Evolutionary conservation across 75 land plant genomes (phyloP), one percentile per base, ranked within the genome.

Genomic region (Pinus albicaulis): DNA sequence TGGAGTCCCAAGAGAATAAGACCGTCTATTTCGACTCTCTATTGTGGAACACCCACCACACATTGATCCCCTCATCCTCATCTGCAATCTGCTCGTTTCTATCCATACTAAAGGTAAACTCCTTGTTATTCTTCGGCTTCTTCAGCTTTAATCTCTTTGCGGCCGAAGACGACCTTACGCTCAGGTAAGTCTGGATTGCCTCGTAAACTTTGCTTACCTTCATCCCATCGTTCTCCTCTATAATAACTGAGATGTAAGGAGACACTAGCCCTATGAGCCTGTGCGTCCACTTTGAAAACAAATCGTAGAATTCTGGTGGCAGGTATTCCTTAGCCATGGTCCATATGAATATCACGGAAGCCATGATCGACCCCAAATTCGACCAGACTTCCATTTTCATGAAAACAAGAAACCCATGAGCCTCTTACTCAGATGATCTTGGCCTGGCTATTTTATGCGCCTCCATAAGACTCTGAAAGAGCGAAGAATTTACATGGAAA

Each of bases 301-400:
- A n/a, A 5, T 75, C 26, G 52, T 72, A 60, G 55, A 79, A 6
- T 68, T 86, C 82, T 19, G 75, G 78, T 1, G 87, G 87, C 17
- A 86, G 74, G 59, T 44, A 70, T 24, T 76, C 78, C 23, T 25
- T 53, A 52, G 69, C 34, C 2, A 55, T 60, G 4, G 82, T 66
- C 5, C 78, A 53, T 24, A 81, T 55, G 44, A 76, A 59, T 3
- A 76, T 19, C 3, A 76, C 19, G 4, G 78, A 59, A 53, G 74
- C 82, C 25, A 81, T n/a, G 57, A 59, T 5, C 10, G 79, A 48
- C 48, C 71, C 71, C 13, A 66, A n/a, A 0, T 34, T 17, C 41
- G 71, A 38, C 41, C n/a, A 66, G 44, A 66, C 8, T 48, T 66
- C 71, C 71, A 66, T 66, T 66, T 66, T 38, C 20, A 38, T 6